Conservation (phyloP, 257 asterid species). For the Perilla frutescens region DNA sequence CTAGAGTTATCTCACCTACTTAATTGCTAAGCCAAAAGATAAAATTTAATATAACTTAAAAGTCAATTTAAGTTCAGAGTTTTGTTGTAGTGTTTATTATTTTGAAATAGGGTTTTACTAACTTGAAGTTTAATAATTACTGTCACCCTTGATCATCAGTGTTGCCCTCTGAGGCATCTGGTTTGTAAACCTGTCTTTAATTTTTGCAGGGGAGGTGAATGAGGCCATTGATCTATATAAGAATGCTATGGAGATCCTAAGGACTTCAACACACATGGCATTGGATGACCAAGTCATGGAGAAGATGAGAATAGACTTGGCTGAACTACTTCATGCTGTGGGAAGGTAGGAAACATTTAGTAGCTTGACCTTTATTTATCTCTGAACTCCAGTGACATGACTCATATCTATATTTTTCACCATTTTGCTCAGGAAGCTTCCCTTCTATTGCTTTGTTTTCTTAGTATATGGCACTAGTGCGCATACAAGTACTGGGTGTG, state of each 20-base stretch:
- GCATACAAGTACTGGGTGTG: background rate
- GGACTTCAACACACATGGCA: constrained; percentile 57
- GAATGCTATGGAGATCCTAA: constrained; percentile 57
- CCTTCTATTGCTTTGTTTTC: constrained; percentile 4
- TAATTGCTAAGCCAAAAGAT: constrained; percentile 18
- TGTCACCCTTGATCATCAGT: constrained; percentile 28
- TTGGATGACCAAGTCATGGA: constrained; percentile 62
- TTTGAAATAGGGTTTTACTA: background rate
- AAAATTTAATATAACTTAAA: background rate
- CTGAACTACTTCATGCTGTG: constrained; percentile 81
- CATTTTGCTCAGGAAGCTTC: constrained; percentile 3
- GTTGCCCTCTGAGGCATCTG: background rate
- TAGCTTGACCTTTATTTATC: constrained; percentile 16
- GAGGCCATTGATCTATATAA: constrained; percentile 80
- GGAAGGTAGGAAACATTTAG: constrained; percentile 66
- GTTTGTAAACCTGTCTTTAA: background rate
- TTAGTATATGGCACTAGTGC: background rate
- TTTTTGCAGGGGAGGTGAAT: constrained; percentile 62
- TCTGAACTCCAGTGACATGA: constrained; percentile 7
- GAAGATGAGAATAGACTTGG: constrained; percentile 84
- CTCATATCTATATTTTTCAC: background rate
- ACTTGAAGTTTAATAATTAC: constrained; percentile 4
- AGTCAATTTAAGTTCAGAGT: background rate
- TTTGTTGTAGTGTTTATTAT: constrained; percentile 4
- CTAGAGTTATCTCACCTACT: constrained; percentile 20